Base-by-base conservation (phyloP, 2,329 filamentous ascomycete species). In the Pezicula neosporulosa region DNA sequence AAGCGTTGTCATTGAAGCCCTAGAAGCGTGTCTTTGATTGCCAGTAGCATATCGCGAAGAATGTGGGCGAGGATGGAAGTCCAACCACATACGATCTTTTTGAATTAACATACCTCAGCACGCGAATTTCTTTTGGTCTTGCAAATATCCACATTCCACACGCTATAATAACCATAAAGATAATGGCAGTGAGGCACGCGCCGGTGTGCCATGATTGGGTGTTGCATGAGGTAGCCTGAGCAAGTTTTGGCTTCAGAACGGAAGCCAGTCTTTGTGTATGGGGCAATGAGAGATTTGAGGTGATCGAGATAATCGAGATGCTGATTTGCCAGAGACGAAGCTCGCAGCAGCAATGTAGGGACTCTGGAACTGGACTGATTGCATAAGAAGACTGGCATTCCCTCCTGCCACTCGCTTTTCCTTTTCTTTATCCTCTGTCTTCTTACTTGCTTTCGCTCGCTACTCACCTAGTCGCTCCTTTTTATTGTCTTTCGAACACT, bases 401-500 rank as follows among this genome's bases (percentile, higher is more conserved):
- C n/a, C 44, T 35, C 19, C 28, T 30, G 33, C 4, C 19, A 16
- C 27, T 19, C 15, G 19, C 21, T 16, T 38, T 28, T 16, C 21
- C 38, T 37, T 24, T n/a, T 42, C 16, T 15, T 44, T 16, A 37
- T 38, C 39, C 36, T 24, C 24, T 4, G 13, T 43, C 12, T 37
- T 37, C 21, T 33, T 18, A 15, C 9, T 44, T 16, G 18, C 33
- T 44, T 6, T 33, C 21, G 24, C 30, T 44, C 46, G 47, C 37
- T 35, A 49, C 41, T 58, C 56, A 48, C 48, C 42, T 49, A 21
- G n/a, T 39, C 37, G 19, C 24, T 47, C 42, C 42, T 41, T 50
- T 45, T 24, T 24, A 41, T 36, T 37, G 48, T 56, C 54, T 49
- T 45, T 45, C 67, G 58, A 70, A 67, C 70, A 73, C 44, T 6